phyloP scores from a whole-genome alignment of 164 flowering plant genomes.

The Akebia trifoliata region DNA sequence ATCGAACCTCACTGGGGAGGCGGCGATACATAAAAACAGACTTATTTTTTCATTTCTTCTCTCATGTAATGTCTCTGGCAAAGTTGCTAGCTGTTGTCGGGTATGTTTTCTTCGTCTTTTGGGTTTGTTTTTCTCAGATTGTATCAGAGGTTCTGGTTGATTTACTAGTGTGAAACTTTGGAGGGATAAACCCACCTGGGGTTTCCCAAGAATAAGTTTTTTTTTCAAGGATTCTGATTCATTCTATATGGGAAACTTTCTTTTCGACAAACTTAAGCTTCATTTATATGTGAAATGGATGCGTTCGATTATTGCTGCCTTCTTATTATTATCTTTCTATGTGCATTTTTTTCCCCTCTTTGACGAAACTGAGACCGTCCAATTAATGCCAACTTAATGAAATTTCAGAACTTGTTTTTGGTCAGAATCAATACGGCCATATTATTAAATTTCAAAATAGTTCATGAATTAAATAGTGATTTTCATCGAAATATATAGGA shows the following conservation, averaged over 20 bases:
- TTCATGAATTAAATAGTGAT: too few species aligned
- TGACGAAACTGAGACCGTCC: too few species aligned
- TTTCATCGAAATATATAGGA: too few species aligned
- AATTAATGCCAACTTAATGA: too few species aligned
- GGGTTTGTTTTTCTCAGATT: slow-evolving; percentile 20
- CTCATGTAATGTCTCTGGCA: slow-evolving; percentile 30
- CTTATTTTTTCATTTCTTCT: slow-evolving; percentile 8
- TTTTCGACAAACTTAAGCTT: too few species aligned
- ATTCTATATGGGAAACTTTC: slow-evolving; percentile 14
- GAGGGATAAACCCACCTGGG: slow-evolving; percentile 24
- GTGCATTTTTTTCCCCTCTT: background rate
- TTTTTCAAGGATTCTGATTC: slow-evolving; percentile 25
- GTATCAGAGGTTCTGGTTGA: slow-evolving; percentile 29
- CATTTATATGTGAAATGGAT: slow-evolving; percentile 8
- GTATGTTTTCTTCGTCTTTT: slow-evolving; percentile 15
- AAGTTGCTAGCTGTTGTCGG: slow-evolving; percentile 33
- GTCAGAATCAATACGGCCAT: too few species aligned
- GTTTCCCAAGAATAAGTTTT: slow-evolving; percentile 28
- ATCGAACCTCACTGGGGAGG: slow-evolving; percentile 19
- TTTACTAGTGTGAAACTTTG: slow-evolving; percentile 34
- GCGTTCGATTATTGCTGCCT: background rate
- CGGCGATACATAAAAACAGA: slow-evolving; percentile 25
- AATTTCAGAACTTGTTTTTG: too few species aligned
- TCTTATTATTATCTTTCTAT: background rate
- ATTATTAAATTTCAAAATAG: too few species aligned